phyloP scores from a whole-genome alignment of 768 basidiomycete genomes.

The Russula olivacea region DNA sequence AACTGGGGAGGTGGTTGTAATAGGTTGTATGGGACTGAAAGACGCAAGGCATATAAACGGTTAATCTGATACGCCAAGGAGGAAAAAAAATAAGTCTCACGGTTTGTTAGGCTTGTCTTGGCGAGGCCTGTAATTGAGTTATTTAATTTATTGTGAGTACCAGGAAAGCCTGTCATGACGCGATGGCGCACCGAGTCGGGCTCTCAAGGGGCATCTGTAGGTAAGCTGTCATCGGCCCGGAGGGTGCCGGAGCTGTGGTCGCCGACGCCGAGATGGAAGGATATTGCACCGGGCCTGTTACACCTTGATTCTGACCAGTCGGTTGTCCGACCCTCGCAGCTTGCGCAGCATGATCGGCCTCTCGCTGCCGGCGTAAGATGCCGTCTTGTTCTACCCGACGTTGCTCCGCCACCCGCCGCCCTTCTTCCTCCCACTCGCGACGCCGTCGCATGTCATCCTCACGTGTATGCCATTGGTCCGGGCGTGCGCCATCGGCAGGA shows the following conservation, averaged over 20 bases:
- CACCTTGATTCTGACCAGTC: constrained; percentile 35
- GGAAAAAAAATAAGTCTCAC: constrained; percentile 20
- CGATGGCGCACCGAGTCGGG: constrained; percentile 40
- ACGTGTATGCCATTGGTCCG: constrained; percentile 5
- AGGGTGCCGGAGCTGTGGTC: neutral
- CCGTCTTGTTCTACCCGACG: constrained; percentile 51
- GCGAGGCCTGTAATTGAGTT: constrained; percentile 42
- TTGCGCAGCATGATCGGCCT: constrained; percentile 34
- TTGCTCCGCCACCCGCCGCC: constrained; percentile 36
- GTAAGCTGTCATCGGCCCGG: constrained; percentile 14
- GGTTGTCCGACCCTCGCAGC: constrained; percentile 27
- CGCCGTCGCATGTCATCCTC: constrained; percentile 28
- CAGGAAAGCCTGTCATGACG: constrained; percentile 24
- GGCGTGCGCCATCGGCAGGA: neutral
- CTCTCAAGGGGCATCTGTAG: constrained; percentile 56
- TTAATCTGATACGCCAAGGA: neutral
- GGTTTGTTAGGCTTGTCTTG: constrained; percentile 24
- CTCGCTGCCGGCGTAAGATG: constrained; percentile 52
- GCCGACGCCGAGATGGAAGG: neutral
- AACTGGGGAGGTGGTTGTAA: constrained; percentile 69
- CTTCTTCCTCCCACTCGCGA: constrained; percentile 27
- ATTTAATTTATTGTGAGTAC: constrained; percentile 46
- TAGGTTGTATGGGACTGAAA: constrained; percentile 34
- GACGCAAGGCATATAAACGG: neutral
- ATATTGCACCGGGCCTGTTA: constrained; percentile 23